These are phyloP conservation scores for Pyrenochaeta sp. DNA, from an alignment of 2,329 filamentous ascomycete genomes.

Conservation along the genomic window DNA sequence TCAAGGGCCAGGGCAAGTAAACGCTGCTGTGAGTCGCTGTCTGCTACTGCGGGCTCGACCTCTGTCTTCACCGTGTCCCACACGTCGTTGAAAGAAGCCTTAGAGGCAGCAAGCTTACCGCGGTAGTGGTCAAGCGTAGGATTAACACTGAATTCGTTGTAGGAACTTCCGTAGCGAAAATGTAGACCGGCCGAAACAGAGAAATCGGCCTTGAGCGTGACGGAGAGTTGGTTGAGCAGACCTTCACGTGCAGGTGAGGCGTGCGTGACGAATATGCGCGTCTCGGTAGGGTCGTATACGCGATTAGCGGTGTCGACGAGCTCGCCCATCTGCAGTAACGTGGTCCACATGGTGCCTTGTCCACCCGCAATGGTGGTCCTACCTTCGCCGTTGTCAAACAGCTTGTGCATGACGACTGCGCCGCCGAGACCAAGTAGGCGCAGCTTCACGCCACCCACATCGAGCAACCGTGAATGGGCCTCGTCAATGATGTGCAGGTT, in stretches of 20 bases:
- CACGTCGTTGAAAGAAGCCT: conserved; percentile 98
- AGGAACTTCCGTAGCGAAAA: conserved; percentile 98
- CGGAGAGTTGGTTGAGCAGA: conserved; percentile 95
- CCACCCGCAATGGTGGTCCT: conserved; percentile 97
- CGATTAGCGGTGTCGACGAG: conserved; percentile 97
- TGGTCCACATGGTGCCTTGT: conserved; percentile 99
- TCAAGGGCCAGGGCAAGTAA: conserved; percentile 89
- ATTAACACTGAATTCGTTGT: conserved; percentile 99
- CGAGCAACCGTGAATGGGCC: conserved; percentile 92
- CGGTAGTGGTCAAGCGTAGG: conserved; percentile 98
- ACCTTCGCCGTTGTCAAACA: conserved; percentile 98
- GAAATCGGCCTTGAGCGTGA: conserved; percentile 97
- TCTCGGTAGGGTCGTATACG: conserved; percentile 98
- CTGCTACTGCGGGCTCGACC: conserved; percentile 90
- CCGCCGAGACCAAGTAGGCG: conserved; percentile 92
- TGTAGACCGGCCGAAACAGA: conserved; percentile 97
- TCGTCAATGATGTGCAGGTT: conserved; percentile 99
- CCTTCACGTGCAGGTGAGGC: conserved; percentile 96
- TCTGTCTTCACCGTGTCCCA: conserved; percentile 99
- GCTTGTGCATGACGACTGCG: conserved; percentile 99
- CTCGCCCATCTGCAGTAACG: conserved; percentile 96
- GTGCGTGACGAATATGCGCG: conserved; percentile 94
- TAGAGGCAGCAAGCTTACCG: conserved; percentile 96
- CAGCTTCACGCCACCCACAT: conserved; percentile 95
- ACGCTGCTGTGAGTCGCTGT: conserved; percentile 93